Percentiles rank a stretch among this genome's conserved stretches.
Conservation (phyloP, 352 stramenopile genomes). For the Phytophthora tubulina region DNA sequence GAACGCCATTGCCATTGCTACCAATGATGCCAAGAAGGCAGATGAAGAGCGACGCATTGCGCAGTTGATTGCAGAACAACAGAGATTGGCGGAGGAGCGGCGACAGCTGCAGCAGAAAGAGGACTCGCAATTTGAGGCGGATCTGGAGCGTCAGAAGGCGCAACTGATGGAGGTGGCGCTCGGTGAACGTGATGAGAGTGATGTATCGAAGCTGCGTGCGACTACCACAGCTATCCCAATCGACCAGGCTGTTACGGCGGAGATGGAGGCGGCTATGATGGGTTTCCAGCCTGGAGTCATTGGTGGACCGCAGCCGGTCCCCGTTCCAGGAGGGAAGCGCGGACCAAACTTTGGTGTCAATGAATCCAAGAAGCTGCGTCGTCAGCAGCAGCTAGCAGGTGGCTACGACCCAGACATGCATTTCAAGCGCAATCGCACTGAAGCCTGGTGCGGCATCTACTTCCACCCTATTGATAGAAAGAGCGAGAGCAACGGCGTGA, state of each 20-base stretch:
- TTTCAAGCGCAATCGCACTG: constrained; percentile 82
- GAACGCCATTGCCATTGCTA: constrained; percentile 84
- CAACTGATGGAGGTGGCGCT: constrained; percentile 90
- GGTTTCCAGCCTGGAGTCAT: constrained; percentile 83
- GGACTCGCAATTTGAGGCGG: constrained; percentile 82
- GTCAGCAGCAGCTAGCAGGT: constrained; percentile 81
- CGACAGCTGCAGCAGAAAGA: constrained; percentile 81
- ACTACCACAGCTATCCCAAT: constrained; percentile 88
- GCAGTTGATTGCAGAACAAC: constrained; percentile 86
- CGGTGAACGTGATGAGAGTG: constrained; percentile 81
- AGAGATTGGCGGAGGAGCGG: constrained; percentile 80
- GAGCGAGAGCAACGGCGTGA: constrained; percentile 30
- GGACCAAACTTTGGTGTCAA: constrained; percentile 82
- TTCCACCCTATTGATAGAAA: constrained; percentile 61
- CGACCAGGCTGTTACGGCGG: constrained; percentile 85
- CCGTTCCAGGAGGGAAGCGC: constrained; percentile 82
- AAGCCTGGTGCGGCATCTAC: constrained; percentile 85
- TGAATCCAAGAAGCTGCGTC: constrained; percentile 81
- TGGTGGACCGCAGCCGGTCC: constrained; percentile 77
- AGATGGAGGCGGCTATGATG: constrained; percentile 92
- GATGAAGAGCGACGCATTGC: constrained; percentile 89
- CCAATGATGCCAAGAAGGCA: constrained; percentile 87
- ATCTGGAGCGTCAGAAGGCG: constrained; percentile 82
- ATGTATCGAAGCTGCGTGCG: constrained; percentile 75
- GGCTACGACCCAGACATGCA: constrained; percentile 83